A percentile compares a stretch with the other conserved stretches of the same genome.
Evolutionary conservation across 164 flowering plant species (phyloP).

Genomic region (Sextonia rubra): DNA sequence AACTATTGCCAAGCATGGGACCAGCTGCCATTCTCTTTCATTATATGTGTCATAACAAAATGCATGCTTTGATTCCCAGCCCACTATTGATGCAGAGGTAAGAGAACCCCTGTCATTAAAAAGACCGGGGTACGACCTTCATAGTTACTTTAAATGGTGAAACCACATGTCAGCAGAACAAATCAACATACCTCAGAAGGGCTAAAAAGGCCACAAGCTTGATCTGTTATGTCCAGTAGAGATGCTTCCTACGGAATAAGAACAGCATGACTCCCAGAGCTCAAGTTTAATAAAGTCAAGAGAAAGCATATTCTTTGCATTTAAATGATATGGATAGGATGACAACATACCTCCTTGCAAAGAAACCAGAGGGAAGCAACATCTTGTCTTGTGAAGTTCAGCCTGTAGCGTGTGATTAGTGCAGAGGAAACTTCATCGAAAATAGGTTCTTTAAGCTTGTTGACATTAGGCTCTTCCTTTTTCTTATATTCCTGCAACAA

Average conservation of each 20-base stretch:
- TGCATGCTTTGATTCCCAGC: no score
- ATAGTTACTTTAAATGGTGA: no score
- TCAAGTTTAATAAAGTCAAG: not conserved
- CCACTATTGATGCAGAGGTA: no score
- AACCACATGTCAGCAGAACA: not conserved
- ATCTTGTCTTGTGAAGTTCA: conserved; percentile 69
- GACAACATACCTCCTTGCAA: conserved; percentile 73
- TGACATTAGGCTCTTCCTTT: conserved; percentile 69
- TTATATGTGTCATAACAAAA: no score
- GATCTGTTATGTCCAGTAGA: conserved; percentile 64
- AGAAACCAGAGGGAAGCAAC: conserved; percentile 78
- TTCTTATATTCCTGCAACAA: conserved; percentile 51
- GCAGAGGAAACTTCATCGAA: conserved; percentile 59
- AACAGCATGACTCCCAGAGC: not conserved
- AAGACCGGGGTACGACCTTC: no score
- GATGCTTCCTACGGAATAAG: conserved; percentile 70
- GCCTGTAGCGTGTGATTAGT: conserved; percentile 43
- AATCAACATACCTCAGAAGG: conserved; percentile 62
- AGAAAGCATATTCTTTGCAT: not conserved
- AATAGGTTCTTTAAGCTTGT: conserved; percentile 75
- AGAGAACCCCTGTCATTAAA: no score
- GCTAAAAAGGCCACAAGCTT: conserved; percentile 80
- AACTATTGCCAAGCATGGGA: no score
- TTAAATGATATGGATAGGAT: not conserved
- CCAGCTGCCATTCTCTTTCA: no score